These are phyloP conservation scores for Aspergillus melleus DNA, from an alignment of 2,329 filamentous ascomycete genomes.

Conservation along the genomic window DNA sequence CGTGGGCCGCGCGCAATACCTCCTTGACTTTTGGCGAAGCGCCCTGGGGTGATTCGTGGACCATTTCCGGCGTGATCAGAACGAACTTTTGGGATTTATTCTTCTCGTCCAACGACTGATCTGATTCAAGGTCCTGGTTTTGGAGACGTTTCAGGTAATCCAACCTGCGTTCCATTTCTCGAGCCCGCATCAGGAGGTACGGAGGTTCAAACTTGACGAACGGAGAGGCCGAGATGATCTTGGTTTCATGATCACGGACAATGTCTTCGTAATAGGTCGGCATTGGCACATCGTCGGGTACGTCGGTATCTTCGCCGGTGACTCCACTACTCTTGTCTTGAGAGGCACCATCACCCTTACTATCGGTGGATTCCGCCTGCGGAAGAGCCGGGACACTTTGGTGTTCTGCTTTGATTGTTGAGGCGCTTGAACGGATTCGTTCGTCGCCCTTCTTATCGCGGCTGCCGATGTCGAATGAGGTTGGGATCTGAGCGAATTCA, in stretches of 20 bases:
- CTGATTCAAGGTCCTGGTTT: constrained; percentile 60
- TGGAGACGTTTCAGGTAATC: constrained; percentile 78
- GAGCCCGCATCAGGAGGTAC: constrained; percentile 86
- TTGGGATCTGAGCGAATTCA: constrained; percentile 82
- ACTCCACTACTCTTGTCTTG: constrained; percentile 17
- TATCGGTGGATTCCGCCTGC: constrained; percentile 20
- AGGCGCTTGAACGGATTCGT: constrained; percentile 8
- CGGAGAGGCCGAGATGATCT: constrained; percentile 89
- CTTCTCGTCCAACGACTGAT: constrained; percentile 59
- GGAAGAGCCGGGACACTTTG: constrained; percentile 6
- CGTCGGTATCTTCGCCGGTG: constrained; percentile 43
- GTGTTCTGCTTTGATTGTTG: constrained; percentile 7
- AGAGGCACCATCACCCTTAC: constrained; percentile 12
- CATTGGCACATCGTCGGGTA: constrained; percentile 77
- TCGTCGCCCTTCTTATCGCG: constrained; percentile 15
- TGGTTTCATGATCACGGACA: constrained; percentile 89
- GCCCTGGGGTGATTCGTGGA: constrained; percentile 76
- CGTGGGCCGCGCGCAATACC: constrained; percentile 89
- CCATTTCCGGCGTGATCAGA: constrained; percentile 92
- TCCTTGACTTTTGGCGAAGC: constrained; percentile 87
- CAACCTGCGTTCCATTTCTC: constrained; percentile 84
- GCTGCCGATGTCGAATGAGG: constrained; percentile 53
- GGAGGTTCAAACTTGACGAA: constrained; percentile 95
- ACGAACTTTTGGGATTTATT: constrained; percentile 72
- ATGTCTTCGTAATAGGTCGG: constrained; percentile 94